A percentile compares a stretch with the other conserved stretches of the same genome.
These are phyloP conservation scores for Aspergillus indologenus DNA, from an alignment of 495 filamentous ascomycete genomes.

Conservation along the genomic window DNA sequence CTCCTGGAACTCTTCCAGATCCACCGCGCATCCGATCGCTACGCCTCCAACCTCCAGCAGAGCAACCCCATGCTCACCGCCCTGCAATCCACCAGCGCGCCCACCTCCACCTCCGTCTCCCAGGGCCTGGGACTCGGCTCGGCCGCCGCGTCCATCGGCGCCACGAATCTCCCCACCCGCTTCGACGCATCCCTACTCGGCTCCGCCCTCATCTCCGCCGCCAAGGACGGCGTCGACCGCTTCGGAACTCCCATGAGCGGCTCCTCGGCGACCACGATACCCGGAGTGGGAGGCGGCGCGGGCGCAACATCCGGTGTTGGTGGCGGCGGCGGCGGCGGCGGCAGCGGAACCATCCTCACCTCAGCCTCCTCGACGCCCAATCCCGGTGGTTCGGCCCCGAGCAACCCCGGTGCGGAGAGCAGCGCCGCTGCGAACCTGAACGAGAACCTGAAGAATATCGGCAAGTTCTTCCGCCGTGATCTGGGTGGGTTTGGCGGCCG, in stretches of 20 bases:
- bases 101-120: conserved; percentile 38
- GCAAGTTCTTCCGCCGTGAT: conserved; percentile 92
- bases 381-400: conserved; percentile 5
- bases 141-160: conserved; percentile 42
- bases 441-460: conserved; percentile 90
- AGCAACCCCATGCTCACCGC: conserved; percentile 43
- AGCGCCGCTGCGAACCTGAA: conserved; percentile 62
- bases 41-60: conserved; percentile 43
- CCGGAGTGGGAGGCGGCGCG: conserved; percentile 12
- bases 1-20: conserved; percentile 87
- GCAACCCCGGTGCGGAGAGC: conserved; percentile 22
- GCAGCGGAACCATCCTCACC: background rate
- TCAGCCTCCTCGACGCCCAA: conserved; percentile 10
- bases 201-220: conserved; percentile 72
- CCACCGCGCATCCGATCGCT: conserved; percentile 62
- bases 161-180: conserved; percentile 44
- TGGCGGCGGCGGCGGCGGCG: no score
- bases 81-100: conserved; percentile 38
- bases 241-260: conserved; percentile 60
- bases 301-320: conserved; percentile 8
- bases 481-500: conserved; percentile 76
- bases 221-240: conserved; percentile 85
- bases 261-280: conserved; percentile 22
- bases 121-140: conserved; percentile 39
- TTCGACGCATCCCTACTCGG: conserved; percentile 77